These are phyloP conservation scores for Mortierella polycephala DNA, from an alignment of 371 early-diverging fungal genomes.

Conservation along the genomic window DNA sequence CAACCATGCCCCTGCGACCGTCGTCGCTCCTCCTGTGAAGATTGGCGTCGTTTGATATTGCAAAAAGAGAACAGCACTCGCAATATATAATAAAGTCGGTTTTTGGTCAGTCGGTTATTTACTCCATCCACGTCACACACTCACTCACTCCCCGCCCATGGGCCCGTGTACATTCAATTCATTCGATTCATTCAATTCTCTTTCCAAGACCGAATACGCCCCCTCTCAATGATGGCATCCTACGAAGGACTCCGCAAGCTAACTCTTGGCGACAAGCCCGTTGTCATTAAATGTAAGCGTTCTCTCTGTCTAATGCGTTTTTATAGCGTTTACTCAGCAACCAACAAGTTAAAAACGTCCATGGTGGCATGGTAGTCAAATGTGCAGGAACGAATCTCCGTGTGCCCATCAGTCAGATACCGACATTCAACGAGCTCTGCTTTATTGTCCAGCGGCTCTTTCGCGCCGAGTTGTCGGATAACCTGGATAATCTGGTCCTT, in stretches of 20 bases:
- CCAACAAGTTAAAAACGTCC: background rate
- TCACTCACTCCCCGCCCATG: background rate
- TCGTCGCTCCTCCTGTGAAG: too few species aligned
- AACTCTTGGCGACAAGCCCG: constrained; percentile 50
- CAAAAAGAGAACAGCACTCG: too few species aligned
- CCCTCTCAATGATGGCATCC: constrained; percentile 30
- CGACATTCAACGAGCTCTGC: constrained; percentile 68
- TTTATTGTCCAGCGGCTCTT: constrained; percentile 68
- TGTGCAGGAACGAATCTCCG: constrained; percentile 55
- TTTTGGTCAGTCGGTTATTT: background rate
- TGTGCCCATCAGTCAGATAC: constrained; percentile 65
- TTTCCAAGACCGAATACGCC: background rate
- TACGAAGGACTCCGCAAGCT: constrained; percentile 51
- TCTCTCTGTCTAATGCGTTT: background rate
- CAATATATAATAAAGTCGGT: too few species aligned
- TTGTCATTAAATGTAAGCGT: constrained; percentile 46
- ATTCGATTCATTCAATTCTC: background rate
- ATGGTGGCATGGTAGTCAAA: constrained; percentile 26
- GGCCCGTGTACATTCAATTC: background rate
- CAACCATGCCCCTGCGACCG: too few species aligned
- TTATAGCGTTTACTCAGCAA: background rate
- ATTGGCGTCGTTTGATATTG: too few species aligned
- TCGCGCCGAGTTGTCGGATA: constrained; percentile 54
- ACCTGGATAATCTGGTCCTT: constrained; percentile 59
- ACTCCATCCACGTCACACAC: background rate